A percentile compares a stretch with the other conserved stretches of the same genome.
Evolutionary conservation across 208 protist species (phyloP).

Genomic region (Tritrichomonas foetus): DNA sequence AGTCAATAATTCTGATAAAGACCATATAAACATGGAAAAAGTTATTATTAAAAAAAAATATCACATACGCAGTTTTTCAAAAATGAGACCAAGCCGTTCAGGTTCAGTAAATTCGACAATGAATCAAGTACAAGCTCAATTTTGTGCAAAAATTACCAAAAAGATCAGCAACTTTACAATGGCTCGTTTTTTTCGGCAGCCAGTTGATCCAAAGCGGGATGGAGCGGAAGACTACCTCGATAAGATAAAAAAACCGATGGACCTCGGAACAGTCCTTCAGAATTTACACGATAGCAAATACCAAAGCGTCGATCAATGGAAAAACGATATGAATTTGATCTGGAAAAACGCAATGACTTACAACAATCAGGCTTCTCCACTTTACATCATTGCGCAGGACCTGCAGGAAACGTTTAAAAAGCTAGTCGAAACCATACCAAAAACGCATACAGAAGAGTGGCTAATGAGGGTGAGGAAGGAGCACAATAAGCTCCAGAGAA

Average conservation of each 20-base stretch:
- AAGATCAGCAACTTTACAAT: background rate
- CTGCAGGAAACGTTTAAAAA: background rate
- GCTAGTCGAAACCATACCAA: too few relatives aligned
- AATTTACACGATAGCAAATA: background rate
- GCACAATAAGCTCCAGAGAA: too few relatives aligned
- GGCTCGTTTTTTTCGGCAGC: background rate
- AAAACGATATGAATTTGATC: background rate
- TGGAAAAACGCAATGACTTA: slow-evolving; percentile 12
- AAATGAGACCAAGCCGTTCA: too few relatives aligned
- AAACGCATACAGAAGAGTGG: too few relatives aligned
- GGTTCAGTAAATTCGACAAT: too few relatives aligned
- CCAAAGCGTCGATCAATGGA: background rate
- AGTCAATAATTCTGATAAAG: too few relatives aligned
- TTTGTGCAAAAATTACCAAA: background rate
- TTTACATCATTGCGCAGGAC: background rate
- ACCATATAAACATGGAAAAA: too few relatives aligned
- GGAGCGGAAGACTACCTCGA: background rate
- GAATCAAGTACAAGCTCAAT: too few relatives aligned
- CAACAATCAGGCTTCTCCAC: background rate
- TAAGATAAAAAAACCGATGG: slow-evolving; percentile 24
- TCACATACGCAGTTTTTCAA: too few relatives aligned
- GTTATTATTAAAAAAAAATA: too few relatives aligned
- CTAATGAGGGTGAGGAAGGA: too few relatives aligned
- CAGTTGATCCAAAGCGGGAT: background rate
- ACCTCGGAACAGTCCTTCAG: background rate